phyloP scores from a whole-genome alignment of 2,329 filamentous ascomycete genomes.

The Cercospora brassicicola region DNA sequence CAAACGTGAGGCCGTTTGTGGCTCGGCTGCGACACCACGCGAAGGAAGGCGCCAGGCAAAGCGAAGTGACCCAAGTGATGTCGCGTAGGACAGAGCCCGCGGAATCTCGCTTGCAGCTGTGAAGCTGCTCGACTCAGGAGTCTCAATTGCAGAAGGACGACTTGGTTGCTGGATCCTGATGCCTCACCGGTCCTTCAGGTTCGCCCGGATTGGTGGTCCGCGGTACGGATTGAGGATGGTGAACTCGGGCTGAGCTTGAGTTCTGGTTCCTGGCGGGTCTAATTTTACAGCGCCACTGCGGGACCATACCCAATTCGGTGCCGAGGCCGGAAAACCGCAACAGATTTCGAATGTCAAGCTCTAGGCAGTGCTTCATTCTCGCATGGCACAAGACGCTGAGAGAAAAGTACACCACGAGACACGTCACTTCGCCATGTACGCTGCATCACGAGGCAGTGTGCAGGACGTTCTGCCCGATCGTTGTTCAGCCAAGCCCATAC shows the following conservation, averaged over 20 bases:
- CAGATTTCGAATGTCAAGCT: background rate
- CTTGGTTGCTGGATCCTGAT: background rate
- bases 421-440: background rate
- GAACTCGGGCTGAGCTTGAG: background rate
- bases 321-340: background rate
- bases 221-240: background rate
- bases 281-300: background rate
- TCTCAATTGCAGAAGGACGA: background rate
- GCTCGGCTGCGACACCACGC: background rate
- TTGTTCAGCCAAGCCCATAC: background rate
- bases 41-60: slow-evolving; percentile 2
- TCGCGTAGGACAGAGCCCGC: background rate
- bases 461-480: background rate
- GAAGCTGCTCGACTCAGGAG: background rate
- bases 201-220: background rate
- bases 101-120: background rate
- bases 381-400: background rate
- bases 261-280: background rate
- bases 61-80: background rate
- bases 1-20: background rate
- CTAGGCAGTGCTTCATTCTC: background rate
- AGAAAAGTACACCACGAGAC: background rate
- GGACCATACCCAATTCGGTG: background rate
- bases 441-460: background rate
- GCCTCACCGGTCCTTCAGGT: background rate